Conservation (phyloP, 352 stramenopile species). For the Sclerospora graminicola region DNA sequence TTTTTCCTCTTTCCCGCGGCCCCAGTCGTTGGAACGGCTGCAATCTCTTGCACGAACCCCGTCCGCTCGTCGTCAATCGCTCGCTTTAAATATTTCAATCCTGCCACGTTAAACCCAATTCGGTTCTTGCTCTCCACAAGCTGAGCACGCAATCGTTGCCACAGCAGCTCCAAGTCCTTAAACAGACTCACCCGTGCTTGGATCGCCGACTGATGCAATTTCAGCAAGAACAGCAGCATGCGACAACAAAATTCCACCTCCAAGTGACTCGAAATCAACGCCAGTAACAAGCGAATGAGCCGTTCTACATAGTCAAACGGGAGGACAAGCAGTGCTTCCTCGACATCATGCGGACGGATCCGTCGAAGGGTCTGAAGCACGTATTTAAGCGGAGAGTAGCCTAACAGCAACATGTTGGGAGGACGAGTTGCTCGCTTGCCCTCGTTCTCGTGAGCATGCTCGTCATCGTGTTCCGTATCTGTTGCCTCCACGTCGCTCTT, state of each 20-base stretch:
- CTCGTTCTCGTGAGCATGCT: conserved; percentile 25
- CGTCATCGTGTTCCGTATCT: conserved; percentile 17
- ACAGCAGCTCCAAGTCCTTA: conserved; percentile 72
- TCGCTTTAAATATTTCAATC: conserved; percentile 83
- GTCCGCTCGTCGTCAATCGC: conserved; percentile 71
- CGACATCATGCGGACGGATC: conserved; percentile 92
- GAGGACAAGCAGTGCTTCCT: conserved; percentile 95
- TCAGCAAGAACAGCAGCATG: conserved; percentile 63
- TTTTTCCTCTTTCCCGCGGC: too few species aligned
- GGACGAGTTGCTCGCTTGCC: conserved; percentile 37
- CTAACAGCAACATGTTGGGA: conserved; percentile 91
- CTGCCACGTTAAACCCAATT: conserved; percentile 82
- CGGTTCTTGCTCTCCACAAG: conserved; percentile 74
- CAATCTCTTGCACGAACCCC: conserved; percentile 70
- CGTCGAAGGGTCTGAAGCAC: conserved; percentile 89
- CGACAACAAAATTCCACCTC: conserved; percentile 91
- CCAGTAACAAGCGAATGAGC: conserved; percentile 88
- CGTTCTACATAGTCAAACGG: conserved; percentile 94
- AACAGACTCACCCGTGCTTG: conserved; percentile 53
- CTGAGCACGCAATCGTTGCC: conserved; percentile 59
- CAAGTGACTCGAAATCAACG: conserved; percentile 80
- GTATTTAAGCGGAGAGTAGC: conserved; percentile 91
- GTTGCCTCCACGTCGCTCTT: conserved; percentile 22
- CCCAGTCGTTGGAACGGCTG: conserved; percentile 10
- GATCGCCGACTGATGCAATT: conserved; percentile 73